Base-by-base conservation (phyloP, 1,139 yeast species). In the Taiozyma sp. region DNA sequence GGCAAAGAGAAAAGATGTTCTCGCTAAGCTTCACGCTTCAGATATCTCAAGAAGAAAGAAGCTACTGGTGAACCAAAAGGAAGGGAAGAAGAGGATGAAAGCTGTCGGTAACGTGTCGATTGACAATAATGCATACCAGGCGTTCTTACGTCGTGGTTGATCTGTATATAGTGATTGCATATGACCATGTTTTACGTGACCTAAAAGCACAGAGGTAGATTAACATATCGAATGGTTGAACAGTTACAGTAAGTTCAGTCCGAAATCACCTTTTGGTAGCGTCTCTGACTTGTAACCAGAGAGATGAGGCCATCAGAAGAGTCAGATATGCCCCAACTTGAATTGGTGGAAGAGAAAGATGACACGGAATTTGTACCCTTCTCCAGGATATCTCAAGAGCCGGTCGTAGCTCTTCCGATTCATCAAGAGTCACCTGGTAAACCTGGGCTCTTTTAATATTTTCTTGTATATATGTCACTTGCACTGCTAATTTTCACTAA, bases 31-130 rank as follows among this genome's bases (percentile, higher is more conserved):
- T 56, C 98, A 93, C 68, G 99, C 99, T 0, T 87, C 97, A 19
- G 99, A 93, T 72, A 80, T 91, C 37, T 81, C 96, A 0, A 77
- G 99, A 69, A 77, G 96, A 58, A 90, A 90, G 74, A 93, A 93
- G 69, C 76, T 93, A 58, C 73, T 93, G 52, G 89, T 79, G 53
- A 85, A 88, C 62, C 99, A 93, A 63, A 93, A 91, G 68, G 97
- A 88, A 63, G 99, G 99, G 44, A 93, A 93, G 70, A 88, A 86
- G 69, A 80, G 79, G 53, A 76, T 93, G 85, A 85, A 86, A 70
- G 76, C 88, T 11, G 75, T 83, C 16, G 98, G 98, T 19, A 80
- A 81, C 53, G 88, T 93, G 13, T 73, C 76, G 47, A 85, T 91
- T 49, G 84, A 88, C 53, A 87, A 86, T 54, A 95, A 90, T 54